Percentiles rank a stretch among this genome's conserved stretches.
These are phyloP conservation scores for Eragrostis curvula DNA, from an alignment of 176 grass and related monocot species.

Conservation along the genomic window DNA sequence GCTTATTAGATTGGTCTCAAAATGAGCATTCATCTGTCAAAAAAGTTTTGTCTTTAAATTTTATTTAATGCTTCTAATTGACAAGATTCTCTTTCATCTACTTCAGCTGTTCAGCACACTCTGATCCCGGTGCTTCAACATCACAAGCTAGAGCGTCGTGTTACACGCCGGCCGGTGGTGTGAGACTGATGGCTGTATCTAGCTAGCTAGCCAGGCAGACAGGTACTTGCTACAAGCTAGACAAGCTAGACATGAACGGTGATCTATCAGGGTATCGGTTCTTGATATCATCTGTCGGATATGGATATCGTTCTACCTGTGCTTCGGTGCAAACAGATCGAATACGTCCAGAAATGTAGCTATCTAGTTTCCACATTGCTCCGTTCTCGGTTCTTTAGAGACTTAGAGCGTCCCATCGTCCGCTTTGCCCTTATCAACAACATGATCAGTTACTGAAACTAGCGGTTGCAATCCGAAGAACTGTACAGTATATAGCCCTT, in stretches of 20 bases:
- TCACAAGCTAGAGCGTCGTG: background rate
- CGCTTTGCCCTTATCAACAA: background rate
- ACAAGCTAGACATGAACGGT: background rate
- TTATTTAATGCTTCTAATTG: too few species aligned
- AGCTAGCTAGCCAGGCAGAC: background rate
- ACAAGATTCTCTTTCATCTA: too few species aligned
- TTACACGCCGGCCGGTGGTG: slow-evolving; percentile 2
- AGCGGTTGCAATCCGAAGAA: background rate
- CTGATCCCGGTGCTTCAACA: background rate
- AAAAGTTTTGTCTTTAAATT: too few species aligned
- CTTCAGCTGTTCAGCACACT: too few species aligned
- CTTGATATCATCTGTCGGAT: slow-evolving; percentile 33
- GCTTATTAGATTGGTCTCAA: too few species aligned
- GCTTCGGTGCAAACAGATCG: background rate
- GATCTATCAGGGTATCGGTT: background rate
- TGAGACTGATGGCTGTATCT: background rate
- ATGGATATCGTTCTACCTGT: background rate
- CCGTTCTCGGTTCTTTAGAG: background rate
- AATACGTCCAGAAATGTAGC: background rate
- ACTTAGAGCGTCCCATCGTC: background rate
- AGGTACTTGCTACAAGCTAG: background rate
- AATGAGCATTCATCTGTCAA: too few species aligned
- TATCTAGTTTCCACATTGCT: background rate
- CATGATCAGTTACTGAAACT: background rate
- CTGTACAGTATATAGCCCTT: too few species aligned